Evolutionary conservation across 2,329 filamentous ascomycete genomes (phyloP), one percentile per base, ranked within the genome.

Genomic region (Ceratocystis ficicola): DNA sequence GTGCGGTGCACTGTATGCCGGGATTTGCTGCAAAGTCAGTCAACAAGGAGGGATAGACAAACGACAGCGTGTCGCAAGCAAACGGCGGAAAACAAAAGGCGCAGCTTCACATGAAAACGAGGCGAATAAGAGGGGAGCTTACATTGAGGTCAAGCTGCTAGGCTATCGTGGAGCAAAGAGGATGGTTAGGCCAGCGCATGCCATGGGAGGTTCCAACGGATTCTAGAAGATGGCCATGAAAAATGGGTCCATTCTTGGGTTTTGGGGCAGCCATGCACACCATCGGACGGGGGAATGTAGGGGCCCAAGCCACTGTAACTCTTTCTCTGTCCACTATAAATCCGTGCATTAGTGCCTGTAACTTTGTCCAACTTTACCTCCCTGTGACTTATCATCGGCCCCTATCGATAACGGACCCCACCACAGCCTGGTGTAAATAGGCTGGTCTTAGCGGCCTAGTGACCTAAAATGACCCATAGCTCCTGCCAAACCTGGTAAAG

Each of bases 171-270:
- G 17, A 59, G 25, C 15, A 32, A 36, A 20, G 28, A 30, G 12
- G 32, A 52, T 22, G 28, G 12, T 15, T 15, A 25, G 10, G 25
- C 6, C 28, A n/a, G 28, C 17, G 32, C 12, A 32, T 17, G 6
- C 0, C 25, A 30, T 5, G 22, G 10, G 17, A 32, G 71, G n/a
- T 73, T 73, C 72, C 69, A 68, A 68, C 52, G 50, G 69, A 59
- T 72, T 73, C 72, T 68, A 67, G 63, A 69, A 69, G 65, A 20
- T 44, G 36, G 36, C 63, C n/a, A 20, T 17, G 25, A 63, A 48
- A 48, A 63, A 63, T 30, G 61, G 61, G 46, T 8, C 61, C 22
- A 17, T 32, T 12, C 12, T 22, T 41, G 5, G 48, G 20, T 3
- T 30, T 36, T 28, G n/a, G 7, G 32, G 30, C 57, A 22, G n/a